phyloP scores from a whole-genome alignment of 2,329 filamentous ascomycete genomes.

The Colletotrichum viniferum region DNA sequence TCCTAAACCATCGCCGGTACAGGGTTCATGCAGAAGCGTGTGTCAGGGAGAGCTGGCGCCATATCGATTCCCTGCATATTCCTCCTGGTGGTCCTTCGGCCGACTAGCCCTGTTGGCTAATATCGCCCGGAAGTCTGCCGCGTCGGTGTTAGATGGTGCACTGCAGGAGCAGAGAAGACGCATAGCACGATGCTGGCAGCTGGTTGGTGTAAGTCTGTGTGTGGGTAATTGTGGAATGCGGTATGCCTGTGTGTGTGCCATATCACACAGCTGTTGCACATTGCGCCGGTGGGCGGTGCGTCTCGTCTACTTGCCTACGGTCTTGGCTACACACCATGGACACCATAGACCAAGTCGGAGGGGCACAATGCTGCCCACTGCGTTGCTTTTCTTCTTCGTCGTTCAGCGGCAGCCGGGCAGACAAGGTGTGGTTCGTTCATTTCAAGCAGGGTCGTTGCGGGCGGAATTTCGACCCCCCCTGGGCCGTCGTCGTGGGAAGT shows the following conservation, averaged over 20 bases:
- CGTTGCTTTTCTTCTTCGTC: not conserved
- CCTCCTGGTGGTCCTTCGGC: not conserved
- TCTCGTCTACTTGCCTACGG: not conserved
- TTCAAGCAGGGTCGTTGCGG: not conserved
- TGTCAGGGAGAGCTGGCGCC: constrained; percentile 4
- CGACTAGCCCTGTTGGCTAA: not conserved
- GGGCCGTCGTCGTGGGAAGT: not conserved
- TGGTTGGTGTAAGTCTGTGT: not conserved
- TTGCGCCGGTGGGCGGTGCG: not conserved
- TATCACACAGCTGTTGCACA: not conserved
- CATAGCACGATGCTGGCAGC: not conserved
- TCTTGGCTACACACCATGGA: not conserved
- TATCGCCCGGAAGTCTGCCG: not conserved
- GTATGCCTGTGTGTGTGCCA: not conserved
- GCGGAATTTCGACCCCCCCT: not conserved
- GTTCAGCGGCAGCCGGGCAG: not conserved
- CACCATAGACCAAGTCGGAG: not conserved
- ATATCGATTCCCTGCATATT: not conserved
- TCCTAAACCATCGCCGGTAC: not conserved
- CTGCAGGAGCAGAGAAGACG: not conserved
- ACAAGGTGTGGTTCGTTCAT: not conserved
- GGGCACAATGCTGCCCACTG: constrained; percentile 4
- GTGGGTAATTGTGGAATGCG: not conserved
- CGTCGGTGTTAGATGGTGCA: not conserved
- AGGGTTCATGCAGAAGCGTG: constrained; percentile 17